Evolutionary conservation across 2,329 filamentous ascomycete species (phyloP), one percentile per base, ranked within the genome.

Genomic region (Laburnicola sp.): DNA sequence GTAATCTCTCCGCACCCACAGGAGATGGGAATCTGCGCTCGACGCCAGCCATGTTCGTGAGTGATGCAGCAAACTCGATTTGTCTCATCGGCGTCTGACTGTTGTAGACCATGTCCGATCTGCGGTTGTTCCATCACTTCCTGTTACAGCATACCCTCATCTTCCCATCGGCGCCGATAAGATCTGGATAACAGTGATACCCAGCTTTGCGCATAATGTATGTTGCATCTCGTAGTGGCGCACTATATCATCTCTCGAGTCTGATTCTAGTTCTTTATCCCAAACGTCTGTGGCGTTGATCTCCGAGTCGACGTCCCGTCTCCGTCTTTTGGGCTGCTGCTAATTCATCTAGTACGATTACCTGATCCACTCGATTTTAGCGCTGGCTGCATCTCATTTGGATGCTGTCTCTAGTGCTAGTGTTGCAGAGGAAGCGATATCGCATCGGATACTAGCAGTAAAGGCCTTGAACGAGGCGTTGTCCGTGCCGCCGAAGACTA

Each of bases 41-140:
- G 10, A 70, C 58, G 26, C 68, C 68, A 44, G 69, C 64, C 35
- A 54, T 58, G 6, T 72, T 72, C 50, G 65, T 70, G 46, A 66
- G 69, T 68, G 42, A 37, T 44, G 41, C 30, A 37, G 16, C 48
- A 41, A 50, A 46, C 41, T 48, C n/a, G n/a, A 11, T 32, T 39
- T 46, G 22, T 36, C 39, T 26, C 8, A 38, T 36, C 36, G 46
- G 44, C 28, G 43, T 25, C 60, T 66, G 48, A 68, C 53, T 8
- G 25, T 36, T 23, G 38, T 40, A 71, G 66, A 65, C 64, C 0
- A 68, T 69, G 65, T 80, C 83, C 43, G 85, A 87, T 60, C 86
- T 88, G 84, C 80, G 84, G 32, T 80, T 87, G 65, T 87, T 87
- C 59, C 85, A 87, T 65, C 83, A 87, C 66, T 87, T 87, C 58